Conservation (phyloP, 768 basidiomycete genomes). For the Mycena kentingensis region DNA sequence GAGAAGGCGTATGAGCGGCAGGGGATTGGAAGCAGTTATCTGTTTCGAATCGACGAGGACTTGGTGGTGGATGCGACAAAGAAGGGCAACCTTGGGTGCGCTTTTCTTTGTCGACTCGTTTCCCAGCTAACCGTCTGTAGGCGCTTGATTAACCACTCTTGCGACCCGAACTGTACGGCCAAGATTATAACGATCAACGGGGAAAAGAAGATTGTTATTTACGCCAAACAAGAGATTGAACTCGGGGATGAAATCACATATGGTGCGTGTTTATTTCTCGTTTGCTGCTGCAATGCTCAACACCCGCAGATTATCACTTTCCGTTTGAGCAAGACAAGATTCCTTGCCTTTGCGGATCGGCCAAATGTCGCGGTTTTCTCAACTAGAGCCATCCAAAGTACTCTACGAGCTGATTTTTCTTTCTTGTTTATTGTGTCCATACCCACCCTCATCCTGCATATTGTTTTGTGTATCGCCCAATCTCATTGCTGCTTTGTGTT, state of each 20-base stretch:
- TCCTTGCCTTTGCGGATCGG: constrained; percentile 87
- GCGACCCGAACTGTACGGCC: constrained; percentile 90
- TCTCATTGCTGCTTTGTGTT: background rate
- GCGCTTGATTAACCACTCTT: constrained; percentile 97
- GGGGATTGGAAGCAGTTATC: constrained; percentile 96
- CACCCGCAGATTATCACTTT: constrained; percentile 88
- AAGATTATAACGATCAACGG: constrained; percentile 91
- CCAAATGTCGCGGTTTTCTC: constrained; percentile 92
- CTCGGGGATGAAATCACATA: constrained; percentile 98
- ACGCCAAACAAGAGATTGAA: constrained; percentile 94
- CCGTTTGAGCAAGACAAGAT: constrained; percentile 99
- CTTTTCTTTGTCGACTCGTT: constrained; percentile 25
- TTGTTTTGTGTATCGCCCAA: background rate
- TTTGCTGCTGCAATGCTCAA: background rate
- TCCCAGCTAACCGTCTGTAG: constrained; percentile 41
- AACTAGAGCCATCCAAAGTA: constrained; percentile 76
- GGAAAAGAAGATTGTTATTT: constrained; percentile 98
- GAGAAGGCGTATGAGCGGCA: constrained; percentile 97
- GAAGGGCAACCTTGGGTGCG: constrained; percentile 97
- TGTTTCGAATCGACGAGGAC: constrained; percentile 98
- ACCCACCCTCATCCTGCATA: constrained; percentile 16
- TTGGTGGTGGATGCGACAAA: constrained; percentile 98
- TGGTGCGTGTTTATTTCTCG: constrained; percentile 49
- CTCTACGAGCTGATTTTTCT: no score
- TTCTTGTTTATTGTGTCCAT: constrained; percentile 20